Evolutionary conservation across 2,329 filamentous ascomycete genomes (phyloP), one percentile per base, ranked within the genome.

Genomic region (Colletotrichum falcatum): DNA sequence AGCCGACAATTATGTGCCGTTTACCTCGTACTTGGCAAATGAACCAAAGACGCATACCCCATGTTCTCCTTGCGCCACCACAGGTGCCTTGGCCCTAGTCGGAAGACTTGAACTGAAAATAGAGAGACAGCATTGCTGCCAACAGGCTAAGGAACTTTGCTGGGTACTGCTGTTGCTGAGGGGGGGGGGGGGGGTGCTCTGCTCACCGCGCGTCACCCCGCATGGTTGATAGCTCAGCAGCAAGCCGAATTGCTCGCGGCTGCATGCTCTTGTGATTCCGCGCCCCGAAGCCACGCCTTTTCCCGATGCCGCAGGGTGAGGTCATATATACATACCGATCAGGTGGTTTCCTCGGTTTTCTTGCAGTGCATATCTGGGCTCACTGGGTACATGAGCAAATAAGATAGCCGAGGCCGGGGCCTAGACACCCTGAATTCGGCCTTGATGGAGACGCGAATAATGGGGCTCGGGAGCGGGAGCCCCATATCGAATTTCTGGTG

Each of bases 141-240:
- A n/a, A 28, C 20, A n/a, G 46, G 46, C n/a, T n/a, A 26, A 48
- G 44, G 20, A 51, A 11, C n/a, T 26, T 16, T 42, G 61, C 28
- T 33, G 7, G 30, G 30, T n/a, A 30, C 42, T 44, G 42, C 54
- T 65, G 44, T 51, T 65, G 61, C 44, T 26, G n/a, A n/a, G n/a
- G n/a, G n/a, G n/a, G n/a, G n/a, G n/a, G n/a, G n/a, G n/a, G n/a
- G 18, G 37, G 49, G 20, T 33, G 23, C 16, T 65, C 20, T 44
- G 18, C 55, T 37, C 28, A 39, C 37, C 49, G 33, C 26, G 39
- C 49, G 33, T 70, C 56, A 61, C 66, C 66, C 66, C 66, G 66
- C 63, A 70, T 56, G 66, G 33, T 60, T 51, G 7, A 55, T 65
- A 37, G 28, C 37, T 60, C 28, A 58, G 66, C 66, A 35, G 56